Evolutionary conservation across 2,329 filamentous ascomycete species (phyloP).

Genomic region (Hypoxylon rubiginosum): DNA sequence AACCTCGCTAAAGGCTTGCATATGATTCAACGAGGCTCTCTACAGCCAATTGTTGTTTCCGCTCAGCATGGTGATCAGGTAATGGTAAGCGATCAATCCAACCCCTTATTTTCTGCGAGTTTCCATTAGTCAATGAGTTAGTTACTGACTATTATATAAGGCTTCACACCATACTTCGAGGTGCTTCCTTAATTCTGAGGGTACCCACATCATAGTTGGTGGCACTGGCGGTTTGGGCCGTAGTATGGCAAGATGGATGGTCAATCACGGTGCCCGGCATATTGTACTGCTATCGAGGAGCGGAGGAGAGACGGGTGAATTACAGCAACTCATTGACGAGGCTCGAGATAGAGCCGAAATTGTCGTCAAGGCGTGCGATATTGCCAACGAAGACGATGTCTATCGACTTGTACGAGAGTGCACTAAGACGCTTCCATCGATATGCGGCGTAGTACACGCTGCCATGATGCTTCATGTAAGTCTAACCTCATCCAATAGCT

Average conservation of each 20-base stretch:
- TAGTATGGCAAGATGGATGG: slow-evolving; percentile 46
- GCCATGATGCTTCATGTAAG: slow-evolving; percentile 50
- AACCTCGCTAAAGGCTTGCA: slow-evolving; percentile 26
- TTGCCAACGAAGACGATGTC: slow-evolving; percentile 42
- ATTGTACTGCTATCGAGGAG: slow-evolving; percentile 52
- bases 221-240: slow-evolving; percentile 51
- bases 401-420: slow-evolving; percentile 43
- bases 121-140: not conserved
- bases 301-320: slow-evolving; percentile 36
- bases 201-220: slow-evolving; percentile 52
- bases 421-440: slow-evolving; percentile 44
- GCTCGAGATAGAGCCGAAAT: slow-evolving; percentile 42
- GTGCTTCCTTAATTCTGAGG: slow-evolving; percentile 39
- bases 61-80: slow-evolving; percentile 29
- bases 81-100: slow-evolving; percentile 26
- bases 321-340: slow-evolving; percentile 43
- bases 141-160: slow-evolving; percentile 21
- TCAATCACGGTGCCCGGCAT: slow-evolving; percentile 47
- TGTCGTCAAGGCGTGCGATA: slow-evolving; percentile 48
- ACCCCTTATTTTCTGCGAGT: not conserved
- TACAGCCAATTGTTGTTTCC: slow-evolving; percentile 36
- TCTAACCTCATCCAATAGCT: slow-evolving; percentile 1
- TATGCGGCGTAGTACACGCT: slow-evolving; percentile 52
- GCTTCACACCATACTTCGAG: slow-evolving; percentile 34
- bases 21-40: slow-evolving; percentile 35